Evolutionary conservation across 768 basidiomycete genomes (phyloP).

Genomic region (Strobilomyces dryophilus): DNA sequence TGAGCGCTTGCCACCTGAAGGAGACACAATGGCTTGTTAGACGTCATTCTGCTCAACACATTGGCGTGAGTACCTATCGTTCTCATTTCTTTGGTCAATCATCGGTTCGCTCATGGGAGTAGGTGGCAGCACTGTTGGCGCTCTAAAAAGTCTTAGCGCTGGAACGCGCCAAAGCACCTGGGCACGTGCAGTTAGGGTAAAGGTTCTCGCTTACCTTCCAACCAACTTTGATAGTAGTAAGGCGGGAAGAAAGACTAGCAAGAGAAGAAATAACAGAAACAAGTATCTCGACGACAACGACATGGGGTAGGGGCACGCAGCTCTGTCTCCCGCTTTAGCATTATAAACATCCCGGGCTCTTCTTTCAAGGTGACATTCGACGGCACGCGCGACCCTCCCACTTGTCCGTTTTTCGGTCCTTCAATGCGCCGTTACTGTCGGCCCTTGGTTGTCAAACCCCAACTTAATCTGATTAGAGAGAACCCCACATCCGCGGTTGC

Average conservation of each 20-base stretch:
- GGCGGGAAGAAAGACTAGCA: background rate
- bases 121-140: conserved; percentile 8
- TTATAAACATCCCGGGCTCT: conserved; percentile 12
- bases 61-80: conserved; percentile 13
- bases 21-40: conserved; percentile 3
- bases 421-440: background rate
- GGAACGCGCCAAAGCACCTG: background rate
- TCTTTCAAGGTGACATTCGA: background rate
- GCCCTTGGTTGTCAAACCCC: background rate
- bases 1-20: conserved; percentile 16
- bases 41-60: background rate
- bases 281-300: conserved; percentile 2
- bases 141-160: background rate
- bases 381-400: background rate
- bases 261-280: conserved; percentile 18
- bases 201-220: background rate
- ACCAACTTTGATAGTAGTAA: background rate
- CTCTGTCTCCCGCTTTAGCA: background rate
- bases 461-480: background rate
- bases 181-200: conserved; percentile 15
- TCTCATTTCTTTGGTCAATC: conserved; percentile 1
- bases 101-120: conserved; percentile 1
- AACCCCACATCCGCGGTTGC: background rate
- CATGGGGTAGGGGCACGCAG: conserved; percentile 10
- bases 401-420: background rate